These are phyloP conservation scores for Nitzschia palea DNA, from an alignment of 108 stramenopile genomes.

Conservation along the genomic window DNA sequence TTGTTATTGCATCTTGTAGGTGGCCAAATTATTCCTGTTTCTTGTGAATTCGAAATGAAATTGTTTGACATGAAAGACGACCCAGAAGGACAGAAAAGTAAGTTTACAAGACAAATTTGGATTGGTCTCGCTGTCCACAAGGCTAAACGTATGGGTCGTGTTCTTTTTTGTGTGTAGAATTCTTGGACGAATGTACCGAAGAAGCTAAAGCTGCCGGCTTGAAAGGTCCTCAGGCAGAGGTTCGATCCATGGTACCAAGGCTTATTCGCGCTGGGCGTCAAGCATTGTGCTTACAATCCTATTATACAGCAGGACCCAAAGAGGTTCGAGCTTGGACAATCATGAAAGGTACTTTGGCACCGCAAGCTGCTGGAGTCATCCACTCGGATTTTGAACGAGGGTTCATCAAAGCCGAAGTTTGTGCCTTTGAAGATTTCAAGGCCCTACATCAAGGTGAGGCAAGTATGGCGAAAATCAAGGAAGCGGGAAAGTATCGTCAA, in stretches of 20 bases:
- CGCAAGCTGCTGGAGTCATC: slow-evolving; percentile 98
- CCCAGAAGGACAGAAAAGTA: slow-evolving; percentile 66
- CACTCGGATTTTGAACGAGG: slow-evolving; percentile 99
- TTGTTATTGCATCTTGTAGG: background rate
- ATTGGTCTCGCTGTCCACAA: no score
- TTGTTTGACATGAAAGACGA: slow-evolving; percentile 76
- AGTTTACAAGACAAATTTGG: background rate
- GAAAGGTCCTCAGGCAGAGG: slow-evolving; percentile 83
- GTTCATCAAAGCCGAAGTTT: slow-evolving; percentile 99
- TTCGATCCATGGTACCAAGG: slow-evolving; percentile 90
- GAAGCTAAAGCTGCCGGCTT: slow-evolving; percentile 83
- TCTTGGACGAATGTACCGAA: slow-evolving; percentile 77
- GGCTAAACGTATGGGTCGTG: background rate
- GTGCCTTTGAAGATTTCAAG: slow-evolving; percentile 96
- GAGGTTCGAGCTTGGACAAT: slow-evolving; percentile 99
- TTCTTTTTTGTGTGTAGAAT: slow-evolving; percentile 38
- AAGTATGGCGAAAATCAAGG: slow-evolving; percentile 96
- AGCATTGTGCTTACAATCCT: slow-evolving; percentile 95
- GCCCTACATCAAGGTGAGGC: slow-evolving; percentile 85
- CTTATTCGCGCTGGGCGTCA: slow-evolving; percentile 96
- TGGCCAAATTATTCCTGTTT: slow-evolving; percentile 97
- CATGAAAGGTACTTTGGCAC: slow-evolving; percentile 89
- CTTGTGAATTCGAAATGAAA: slow-evolving; percentile 97
- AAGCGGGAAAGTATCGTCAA: slow-evolving; percentile 96
- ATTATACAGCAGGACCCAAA: slow-evolving; percentile 98